These are phyloP conservation scores for Globisporangium polare DNA, from an alignment of 352 stramenopile species.

Conservation along the genomic window DNA sequence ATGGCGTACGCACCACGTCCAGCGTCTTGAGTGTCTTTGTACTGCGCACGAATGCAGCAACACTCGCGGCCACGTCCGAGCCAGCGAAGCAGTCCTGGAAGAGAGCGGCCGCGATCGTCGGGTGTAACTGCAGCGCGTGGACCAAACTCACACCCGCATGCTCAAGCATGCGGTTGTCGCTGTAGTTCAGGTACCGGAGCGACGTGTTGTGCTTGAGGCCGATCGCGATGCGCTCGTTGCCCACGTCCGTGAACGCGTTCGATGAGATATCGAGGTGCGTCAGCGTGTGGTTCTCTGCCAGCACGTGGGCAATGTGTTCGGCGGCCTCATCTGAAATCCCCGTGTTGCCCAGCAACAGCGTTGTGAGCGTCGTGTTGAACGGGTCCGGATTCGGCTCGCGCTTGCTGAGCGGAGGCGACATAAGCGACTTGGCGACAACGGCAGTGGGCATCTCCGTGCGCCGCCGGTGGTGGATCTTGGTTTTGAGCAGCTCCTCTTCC, in stretches of 20 bases:
- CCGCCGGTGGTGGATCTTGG: conserved; percentile 27
- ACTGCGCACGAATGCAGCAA: conserved; percentile 26
- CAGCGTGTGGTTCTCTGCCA: conserved; percentile 42
- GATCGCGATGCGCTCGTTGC: conserved; percentile 38
- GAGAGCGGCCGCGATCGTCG: conserved; percentile 36
- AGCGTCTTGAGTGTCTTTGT: conserved; percentile 37
- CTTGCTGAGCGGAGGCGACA: neutral
- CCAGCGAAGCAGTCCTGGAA: conserved; percentile 59
- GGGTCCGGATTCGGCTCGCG: conserved; percentile 10
- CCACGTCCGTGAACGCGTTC: conserved; percentile 35
- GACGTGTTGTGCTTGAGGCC: conserved; percentile 45
- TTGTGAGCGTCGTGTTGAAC: conserved; percentile 60
- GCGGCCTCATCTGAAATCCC: conserved; percentile 53
- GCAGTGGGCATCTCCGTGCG: conserved; percentile 20
- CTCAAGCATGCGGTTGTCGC: conserved; percentile 57
- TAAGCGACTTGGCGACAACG: conserved; percentile 5
- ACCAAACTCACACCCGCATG: conserved; percentile 28
- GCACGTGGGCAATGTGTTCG: conserved; percentile 35
- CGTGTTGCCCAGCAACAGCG: conserved; percentile 53
- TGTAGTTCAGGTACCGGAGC: conserved; percentile 48
- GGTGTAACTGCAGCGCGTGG: conserved; percentile 27
- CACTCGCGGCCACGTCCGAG: conserved; percentile 21
- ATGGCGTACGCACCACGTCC: conserved; percentile 38
- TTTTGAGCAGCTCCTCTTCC: conserved; percentile 55
- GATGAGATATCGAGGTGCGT: conserved; percentile 52